Percentiles rank a stretch among this genome's conserved stretches.
Evolutionary conservation across 495 filamentous ascomycete genomes (phyloP).

Genomic region (Xanthoparmelia taractica): DNA sequence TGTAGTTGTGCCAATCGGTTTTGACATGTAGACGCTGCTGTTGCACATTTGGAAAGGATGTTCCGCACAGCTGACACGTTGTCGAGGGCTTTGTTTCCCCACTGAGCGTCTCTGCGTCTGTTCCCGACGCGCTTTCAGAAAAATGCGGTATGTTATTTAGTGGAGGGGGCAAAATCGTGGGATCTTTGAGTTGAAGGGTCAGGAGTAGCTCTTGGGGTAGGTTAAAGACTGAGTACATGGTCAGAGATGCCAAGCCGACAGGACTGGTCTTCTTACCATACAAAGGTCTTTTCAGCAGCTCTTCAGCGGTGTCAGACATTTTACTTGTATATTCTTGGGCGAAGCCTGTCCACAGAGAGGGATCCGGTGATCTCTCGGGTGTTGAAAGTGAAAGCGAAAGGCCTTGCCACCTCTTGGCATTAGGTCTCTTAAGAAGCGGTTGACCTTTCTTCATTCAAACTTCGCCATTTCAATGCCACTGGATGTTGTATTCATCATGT

Average conservation of each 20-base stretch:
- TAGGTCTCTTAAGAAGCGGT: too few relatives aligned
- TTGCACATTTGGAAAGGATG: constrained; percentile 59
- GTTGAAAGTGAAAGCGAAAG: neutral
- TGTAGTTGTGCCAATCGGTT: constrained; percentile 92
- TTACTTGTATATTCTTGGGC: neutral
- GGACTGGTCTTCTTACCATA: constrained; percentile 44
- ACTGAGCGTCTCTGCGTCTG: constrained; percentile 34
- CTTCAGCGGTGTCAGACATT: constrained; percentile 35
- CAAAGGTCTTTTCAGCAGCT: constrained; percentile 53
- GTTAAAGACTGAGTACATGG: constrained; percentile 60
- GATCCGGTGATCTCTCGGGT: too few relatives aligned
- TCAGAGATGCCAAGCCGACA: constrained; percentile 20
- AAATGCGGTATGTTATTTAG: constrained; percentile 25
- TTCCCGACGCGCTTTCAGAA: constrained; percentile 10
- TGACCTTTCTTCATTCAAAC: too few relatives aligned
- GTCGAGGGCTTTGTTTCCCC: constrained; percentile 52
- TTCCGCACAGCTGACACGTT: constrained; percentile 72
- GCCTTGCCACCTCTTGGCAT: too few relatives aligned
- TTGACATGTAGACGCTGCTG: constrained; percentile 81
- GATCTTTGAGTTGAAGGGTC: constrained; percentile 54
- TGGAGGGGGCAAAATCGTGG: constrained; percentile 31
- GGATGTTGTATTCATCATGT: too few relatives aligned
- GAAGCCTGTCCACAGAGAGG: neutral
- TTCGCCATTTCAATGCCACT: too few relatives aligned
- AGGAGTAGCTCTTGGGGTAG: constrained; percentile 69